These are phyloP conservation scores for Piloderma croceum DNA, from an alignment of 768 basidiomycete species.

Conservation along the genomic window DNA sequence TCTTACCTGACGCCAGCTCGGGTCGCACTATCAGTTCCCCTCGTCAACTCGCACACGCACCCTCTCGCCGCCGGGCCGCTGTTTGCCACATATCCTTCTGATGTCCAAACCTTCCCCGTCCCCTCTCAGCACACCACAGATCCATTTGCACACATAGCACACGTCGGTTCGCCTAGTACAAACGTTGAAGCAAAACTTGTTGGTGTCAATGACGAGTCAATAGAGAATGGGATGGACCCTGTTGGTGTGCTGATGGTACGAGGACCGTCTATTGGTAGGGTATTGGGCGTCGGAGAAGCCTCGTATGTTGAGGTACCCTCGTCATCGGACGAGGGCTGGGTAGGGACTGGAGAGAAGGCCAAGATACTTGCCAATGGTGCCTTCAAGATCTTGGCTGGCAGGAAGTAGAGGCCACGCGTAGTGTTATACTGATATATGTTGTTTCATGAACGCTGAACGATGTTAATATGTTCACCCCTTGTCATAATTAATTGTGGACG, in stretches of 20 bases:
- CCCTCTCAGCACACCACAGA: conserved; percentile 25
- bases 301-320: conserved; percentile 29
- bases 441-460: too few relatives aligned
- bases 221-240: conserved; percentile 67
- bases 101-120: conserved; percentile 68
- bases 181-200: conserved; percentile 82
- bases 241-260: conserved; percentile 54
- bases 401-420: too few relatives aligned
- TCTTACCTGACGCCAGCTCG: conserved; percentile 56
- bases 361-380: conserved; percentile 63
- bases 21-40: conserved; percentile 69
- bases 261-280: conserved; percentile 67
- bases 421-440: too few relatives aligned
- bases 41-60: conserved; percentile 61
- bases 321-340: conserved; percentile 36
- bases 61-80: conserved; percentile 68
- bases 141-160: conserved; percentile 37
- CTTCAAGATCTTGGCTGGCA: conserved; percentile 33
- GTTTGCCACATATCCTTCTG: conserved; percentile 77
- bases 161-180: conserved; percentile 75
- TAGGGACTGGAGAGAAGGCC: conserved; percentile 37
- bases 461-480: too few relatives aligned
- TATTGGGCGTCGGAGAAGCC: conserved; percentile 38
- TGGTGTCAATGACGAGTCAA: conserved; percentile 55
- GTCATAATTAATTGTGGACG: too few relatives aligned